Evolutionary conservation across 2,329 filamentous ascomycete genomes (phyloP).

Genomic region (Microdochium bolleyi): DNA sequence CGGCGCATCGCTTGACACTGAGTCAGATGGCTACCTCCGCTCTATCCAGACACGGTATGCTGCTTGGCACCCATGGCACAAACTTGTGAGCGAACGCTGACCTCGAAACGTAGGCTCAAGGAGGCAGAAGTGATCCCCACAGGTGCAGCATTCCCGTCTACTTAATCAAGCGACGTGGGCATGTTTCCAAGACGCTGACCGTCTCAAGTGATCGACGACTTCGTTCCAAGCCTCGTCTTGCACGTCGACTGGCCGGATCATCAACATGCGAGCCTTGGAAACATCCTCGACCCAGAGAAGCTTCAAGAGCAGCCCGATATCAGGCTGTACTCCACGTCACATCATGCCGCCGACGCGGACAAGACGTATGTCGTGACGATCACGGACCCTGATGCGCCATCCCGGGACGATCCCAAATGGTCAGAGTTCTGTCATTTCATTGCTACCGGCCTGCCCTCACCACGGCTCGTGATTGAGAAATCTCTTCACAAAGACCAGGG

Average conservation of each 20-base stretch:
- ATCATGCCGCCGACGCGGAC: constrained; percentile 6
- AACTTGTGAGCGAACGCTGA: no score
- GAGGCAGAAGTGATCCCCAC: constrained; percentile 22
- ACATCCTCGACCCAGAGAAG: constrained; percentile 29
- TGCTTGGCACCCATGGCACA: no score
- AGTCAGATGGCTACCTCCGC: no score
- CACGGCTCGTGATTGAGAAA: constrained; percentile 9
- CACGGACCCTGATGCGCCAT: constrained; percentile 35
- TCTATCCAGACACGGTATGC: no score
- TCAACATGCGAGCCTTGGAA: constrained; percentile 40
- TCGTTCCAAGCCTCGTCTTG: constrained; percentile 44
- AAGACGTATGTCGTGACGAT: constrained; percentile 23
- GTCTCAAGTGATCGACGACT: constrained; percentile 48
- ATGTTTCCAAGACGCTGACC: not conserved
- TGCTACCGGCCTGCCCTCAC: constrained; percentile 20
- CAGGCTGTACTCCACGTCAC: constrained; percentile 14
- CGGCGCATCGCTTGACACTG: no score
- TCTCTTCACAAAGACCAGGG: constrained; percentile 2
- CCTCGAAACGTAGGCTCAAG: constrained; percentile 12
- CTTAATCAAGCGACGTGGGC: not conserved
- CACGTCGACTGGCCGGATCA: constrained; percentile 36
- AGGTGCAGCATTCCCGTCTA: constrained; percentile 11
- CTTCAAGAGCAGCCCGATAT: constrained; percentile 25
- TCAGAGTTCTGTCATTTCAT: constrained; percentile 39
- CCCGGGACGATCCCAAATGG: constrained; percentile 31